Evolutionary conservation across 2,329 filamentous ascomycete species (phyloP), one percentile per base, ranked within the genome.

Genomic region (Decorospora gaudefroyi): DNA sequence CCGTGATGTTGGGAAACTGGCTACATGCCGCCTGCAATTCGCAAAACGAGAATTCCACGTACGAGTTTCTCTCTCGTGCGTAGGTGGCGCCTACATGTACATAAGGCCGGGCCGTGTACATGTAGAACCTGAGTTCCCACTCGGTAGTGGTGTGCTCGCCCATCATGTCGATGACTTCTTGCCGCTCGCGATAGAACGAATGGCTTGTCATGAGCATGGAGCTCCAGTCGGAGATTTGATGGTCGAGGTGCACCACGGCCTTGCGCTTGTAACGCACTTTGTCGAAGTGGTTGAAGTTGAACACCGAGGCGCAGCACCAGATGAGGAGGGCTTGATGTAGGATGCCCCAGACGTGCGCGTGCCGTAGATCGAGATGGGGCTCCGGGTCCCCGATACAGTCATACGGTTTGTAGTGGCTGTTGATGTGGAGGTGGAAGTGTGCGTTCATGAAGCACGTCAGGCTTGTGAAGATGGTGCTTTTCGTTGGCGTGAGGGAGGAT

Each of bases 201-300:
- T n/a, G n/a, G n/a, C n/a, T n/a, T n/a, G n/a, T n/a, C n/a, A n/a
- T 7, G 25, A 36, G 11, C 30, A 32, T 36, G 13, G 33, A 15
- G 1, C 19, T 13, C 42, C 46, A 50, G 46, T 37, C 35, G 6
- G 36, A 42, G 26, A 34, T 27, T 10, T 39, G 15, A 22, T 50
- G 46, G n/a, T 50, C 37, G 37, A 50, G 25, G 32, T 50, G 46
- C 4, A 50, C 16, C 15, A 30, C 13, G 4, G 18, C 28, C 12
- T 30, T 30, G 13, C 37, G 32, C 34, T 30, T 37, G 8, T 29
- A 23, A 23, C 12, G 27, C n/a, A 29, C 19, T 7, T 18, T 34
- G 6, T 16, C 29, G 10, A 11, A 13, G n/a, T 15, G n/a, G 16
- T 34, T 15, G 11, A 26, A 16, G 19, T 38, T 26, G 10, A 25